Evolutionary conservation across 192 early-diverging fungal species (phyloP).

Genomic region (Chytriomyces sp.): DNA sequence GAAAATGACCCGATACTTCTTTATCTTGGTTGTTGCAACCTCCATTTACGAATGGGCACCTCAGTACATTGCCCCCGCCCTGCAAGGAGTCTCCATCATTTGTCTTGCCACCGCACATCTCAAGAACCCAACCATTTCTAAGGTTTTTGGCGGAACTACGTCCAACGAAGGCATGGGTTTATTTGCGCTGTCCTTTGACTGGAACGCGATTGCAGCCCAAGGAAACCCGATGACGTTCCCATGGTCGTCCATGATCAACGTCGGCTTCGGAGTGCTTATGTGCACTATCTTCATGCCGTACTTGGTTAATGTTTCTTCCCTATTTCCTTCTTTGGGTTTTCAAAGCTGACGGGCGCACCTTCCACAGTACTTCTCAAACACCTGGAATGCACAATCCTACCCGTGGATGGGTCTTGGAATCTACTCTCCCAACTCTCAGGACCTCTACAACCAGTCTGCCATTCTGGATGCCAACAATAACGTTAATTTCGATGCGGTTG

Average conservation of each 20-base stretch:
- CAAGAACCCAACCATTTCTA: constrained; percentile 25
- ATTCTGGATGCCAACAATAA: constrained; percentile 5
- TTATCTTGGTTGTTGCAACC: constrained; percentile 27
- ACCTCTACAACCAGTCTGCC: constrained; percentile 10
- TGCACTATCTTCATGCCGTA: not conserved
- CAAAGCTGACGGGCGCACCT: too few species aligned
- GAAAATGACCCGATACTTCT: constrained; percentile 43
- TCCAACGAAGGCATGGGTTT: constrained; percentile 52
- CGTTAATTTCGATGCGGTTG: not conserved
- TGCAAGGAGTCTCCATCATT: constrained; percentile 34
- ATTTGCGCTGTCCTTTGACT: constrained; percentile 47
- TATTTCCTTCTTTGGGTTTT: too few species aligned
- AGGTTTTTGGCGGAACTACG: constrained; percentile 42
- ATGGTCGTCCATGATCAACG: not conserved
- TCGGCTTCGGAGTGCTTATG: not conserved
- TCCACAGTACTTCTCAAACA: constrained; percentile 9
- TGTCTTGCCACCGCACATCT: constrained; percentile 41
- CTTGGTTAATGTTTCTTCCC: too few species aligned
- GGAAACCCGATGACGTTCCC: constrained; percentile 44
- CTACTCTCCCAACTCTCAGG: not conserved
- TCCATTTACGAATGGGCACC: constrained; percentile 53
- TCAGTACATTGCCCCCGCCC: constrained; percentile 41
- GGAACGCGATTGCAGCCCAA: constrained; percentile 59
- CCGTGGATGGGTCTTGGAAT: constrained; percentile 9
- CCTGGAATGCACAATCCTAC: not conserved